Conservation (phyloP, 805 yeast species). For the Zygosaccharomyces pseudorouxii region DNA sequence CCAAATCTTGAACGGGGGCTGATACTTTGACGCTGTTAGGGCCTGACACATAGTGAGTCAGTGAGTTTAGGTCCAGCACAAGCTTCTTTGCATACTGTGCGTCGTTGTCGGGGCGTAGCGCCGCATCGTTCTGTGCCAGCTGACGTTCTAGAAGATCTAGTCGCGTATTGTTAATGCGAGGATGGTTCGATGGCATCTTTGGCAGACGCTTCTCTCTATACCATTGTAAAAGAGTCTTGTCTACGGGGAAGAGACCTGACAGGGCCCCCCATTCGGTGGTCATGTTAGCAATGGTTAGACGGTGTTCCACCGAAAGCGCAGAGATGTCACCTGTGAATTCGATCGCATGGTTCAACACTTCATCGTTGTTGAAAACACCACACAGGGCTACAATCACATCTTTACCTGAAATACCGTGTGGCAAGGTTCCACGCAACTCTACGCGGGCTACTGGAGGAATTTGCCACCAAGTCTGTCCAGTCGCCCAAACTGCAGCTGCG, state of each 20-base stretch:
- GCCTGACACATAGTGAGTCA: constrained; percentile 89
- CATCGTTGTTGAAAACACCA: constrained; percentile 88
- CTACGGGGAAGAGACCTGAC: constrained; percentile 97
- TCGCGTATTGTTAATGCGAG: constrained; percentile 57
- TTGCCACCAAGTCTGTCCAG: constrained; percentile 99
- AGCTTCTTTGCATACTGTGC: constrained; percentile 87
- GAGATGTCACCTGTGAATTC: constrained; percentile 83
- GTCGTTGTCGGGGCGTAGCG: constrained; percentile 55
- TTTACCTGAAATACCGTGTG: constrained; percentile 87
- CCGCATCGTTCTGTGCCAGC: background rate
- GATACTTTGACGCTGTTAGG: constrained; percentile 96
- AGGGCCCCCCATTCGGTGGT: constrained; percentile 99
- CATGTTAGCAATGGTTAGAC: constrained; percentile 94
- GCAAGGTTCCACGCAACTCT: constrained; percentile 74
- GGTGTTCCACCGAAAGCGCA: constrained; percentile 68
- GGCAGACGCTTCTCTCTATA: constrained; percentile 58
- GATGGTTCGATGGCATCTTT: constrained; percentile 59
- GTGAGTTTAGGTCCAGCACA: constrained; percentile 68
- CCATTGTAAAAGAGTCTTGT: constrained; percentile 69
- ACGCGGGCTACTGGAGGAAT: constrained; percentile 98
- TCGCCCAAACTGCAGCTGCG: constrained; percentile 99
- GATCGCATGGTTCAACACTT: constrained; percentile 88
- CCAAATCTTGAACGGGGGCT: constrained; percentile 68
- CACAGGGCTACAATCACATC: constrained; percentile 96
- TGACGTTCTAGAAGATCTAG: constrained; percentile 3